phyloP scores from a whole-genome alignment of 2,329 filamentous ascomycete genomes.

The Tolypocladium sp. region DNA sequence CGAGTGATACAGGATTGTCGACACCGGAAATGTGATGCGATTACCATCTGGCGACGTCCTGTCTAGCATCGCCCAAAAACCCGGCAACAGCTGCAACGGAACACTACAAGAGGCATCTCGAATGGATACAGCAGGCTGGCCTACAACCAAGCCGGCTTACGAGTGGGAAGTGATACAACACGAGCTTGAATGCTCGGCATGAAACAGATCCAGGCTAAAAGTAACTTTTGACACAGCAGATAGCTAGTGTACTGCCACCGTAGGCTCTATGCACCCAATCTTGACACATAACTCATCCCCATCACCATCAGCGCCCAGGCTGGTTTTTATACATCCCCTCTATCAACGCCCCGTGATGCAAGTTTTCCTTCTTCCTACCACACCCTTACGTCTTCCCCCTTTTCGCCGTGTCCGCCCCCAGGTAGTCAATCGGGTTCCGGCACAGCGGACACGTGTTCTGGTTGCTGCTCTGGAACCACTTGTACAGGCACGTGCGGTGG shows the following conservation, averaged over 20 bases:
- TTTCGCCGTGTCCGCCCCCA: slow-evolving; percentile 30
- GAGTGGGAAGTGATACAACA: neutral
- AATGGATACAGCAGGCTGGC: neutral
- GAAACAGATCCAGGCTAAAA: neutral
- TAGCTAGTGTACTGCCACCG: neutral
- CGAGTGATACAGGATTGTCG: neutral
- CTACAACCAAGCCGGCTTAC: no score
- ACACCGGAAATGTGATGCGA: neutral
- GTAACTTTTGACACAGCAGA: neutral
- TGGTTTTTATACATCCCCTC: no score
- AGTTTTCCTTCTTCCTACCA: neutral
- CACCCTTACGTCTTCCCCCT: slow-evolving; percentile 18
- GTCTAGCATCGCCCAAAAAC: no score
- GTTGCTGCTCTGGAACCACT: slow-evolving; percentile 94
- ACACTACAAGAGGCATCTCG: neutral
- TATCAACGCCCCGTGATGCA: neutral
- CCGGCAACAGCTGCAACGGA: neutral
- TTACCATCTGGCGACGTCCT: no score
- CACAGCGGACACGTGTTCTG: slow-evolving; percentile 89
- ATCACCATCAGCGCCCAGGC: neutral
- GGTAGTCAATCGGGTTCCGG: slow-evolving; percentile 71
- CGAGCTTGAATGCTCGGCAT: neutral
- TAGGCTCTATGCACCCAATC: neutral
- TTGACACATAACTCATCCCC: neutral
- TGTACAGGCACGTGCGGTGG: slow-evolving; percentile 82